phyloP scores from a whole-genome alignment of 2,329 filamentous ascomycete species.

The Eurotiales sp. region DNA sequence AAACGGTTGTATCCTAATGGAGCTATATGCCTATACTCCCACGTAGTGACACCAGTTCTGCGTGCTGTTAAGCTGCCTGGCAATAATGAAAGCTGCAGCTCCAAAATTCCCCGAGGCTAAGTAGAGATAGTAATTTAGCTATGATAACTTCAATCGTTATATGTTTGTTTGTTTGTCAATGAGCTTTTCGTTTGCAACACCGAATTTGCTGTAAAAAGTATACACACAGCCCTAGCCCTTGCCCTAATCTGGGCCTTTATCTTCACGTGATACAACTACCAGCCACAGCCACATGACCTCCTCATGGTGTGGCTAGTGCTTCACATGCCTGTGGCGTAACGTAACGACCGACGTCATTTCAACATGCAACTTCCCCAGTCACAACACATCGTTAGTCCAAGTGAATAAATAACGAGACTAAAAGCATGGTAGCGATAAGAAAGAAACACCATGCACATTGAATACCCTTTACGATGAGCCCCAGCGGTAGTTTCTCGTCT shows the following conservation, averaged over 20 bases:
- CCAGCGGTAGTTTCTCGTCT: conserved; percentile 22
- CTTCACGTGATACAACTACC: too few relatives aligned
- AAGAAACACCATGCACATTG: conserved; percentile 6
- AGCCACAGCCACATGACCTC: not conserved
- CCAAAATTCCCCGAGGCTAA: too few relatives aligned
- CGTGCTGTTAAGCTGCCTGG: too few relatives aligned
- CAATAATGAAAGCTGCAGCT: too few relatives aligned
- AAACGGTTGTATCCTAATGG: not conserved
- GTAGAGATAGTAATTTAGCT: too few relatives aligned
- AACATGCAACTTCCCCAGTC: too few relatives aligned
- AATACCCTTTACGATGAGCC: conserved; percentile 24
- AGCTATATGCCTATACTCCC: not conserved
- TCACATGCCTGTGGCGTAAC: not conserved
- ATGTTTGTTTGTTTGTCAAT: not conserved
- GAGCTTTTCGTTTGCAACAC: too few relatives aligned
- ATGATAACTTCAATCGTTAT: too few relatives aligned
- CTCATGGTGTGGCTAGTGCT: not conserved
- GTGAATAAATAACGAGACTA: not conserved
- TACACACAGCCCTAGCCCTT: too few relatives aligned
- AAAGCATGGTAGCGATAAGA: not conserved
- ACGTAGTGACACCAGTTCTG: not conserved
- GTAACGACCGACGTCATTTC: not conserved
- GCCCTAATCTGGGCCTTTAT: too few relatives aligned
- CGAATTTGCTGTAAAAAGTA: too few relatives aligned
- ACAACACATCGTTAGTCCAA: too few relatives aligned